Percentiles rank a stretch among this genome's conserved stretches.
These are phyloP conservation scores for Ceratopteris richardii DNA, from an alignment of 75 land plant genomes.

Conservation along the genomic window DNA sequence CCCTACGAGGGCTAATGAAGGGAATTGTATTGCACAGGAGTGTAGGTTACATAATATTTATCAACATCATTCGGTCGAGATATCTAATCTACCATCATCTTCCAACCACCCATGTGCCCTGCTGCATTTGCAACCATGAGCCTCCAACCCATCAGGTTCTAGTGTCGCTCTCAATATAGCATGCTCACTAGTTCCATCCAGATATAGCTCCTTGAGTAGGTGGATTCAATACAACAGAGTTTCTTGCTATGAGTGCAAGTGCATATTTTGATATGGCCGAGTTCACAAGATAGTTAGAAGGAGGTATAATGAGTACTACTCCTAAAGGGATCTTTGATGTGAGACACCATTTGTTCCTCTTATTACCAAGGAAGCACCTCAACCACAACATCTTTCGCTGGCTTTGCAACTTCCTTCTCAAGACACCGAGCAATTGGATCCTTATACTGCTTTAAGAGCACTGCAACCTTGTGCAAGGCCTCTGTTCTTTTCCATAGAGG, in stretches of 20 bases:
- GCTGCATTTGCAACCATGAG: too few relatives aligned
- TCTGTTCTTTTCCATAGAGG: constrained; percentile 96
- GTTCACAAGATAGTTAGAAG: constrained; percentile 92
- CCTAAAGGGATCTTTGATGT: constrained; percentile 93
- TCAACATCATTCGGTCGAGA: too few relatives aligned
- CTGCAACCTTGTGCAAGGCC: constrained; percentile 79
- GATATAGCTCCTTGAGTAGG: constrained; percentile 99
- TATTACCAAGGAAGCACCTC: constrained; percentile 97
- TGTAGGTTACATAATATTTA: too few relatives aligned
- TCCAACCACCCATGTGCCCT: too few relatives aligned
- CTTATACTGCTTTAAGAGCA: constrained; percentile 79
- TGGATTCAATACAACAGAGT: constrained; percentile 86
- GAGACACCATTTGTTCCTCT: constrained; percentile 74
- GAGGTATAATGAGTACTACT: constrained; percentile 76
- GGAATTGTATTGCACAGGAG: too few relatives aligned
- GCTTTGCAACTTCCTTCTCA: constrained; percentile 89
- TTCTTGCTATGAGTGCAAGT: constrained; percentile 84
- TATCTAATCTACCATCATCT: too few relatives aligned
- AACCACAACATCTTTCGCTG: constrained; percentile 76
- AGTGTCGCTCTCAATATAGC: too few relatives aligned
- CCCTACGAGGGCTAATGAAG: too few relatives aligned
- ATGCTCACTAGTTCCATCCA: too few relatives aligned
- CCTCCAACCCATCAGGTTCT: too few relatives aligned
- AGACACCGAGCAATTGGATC: constrained; percentile 69
- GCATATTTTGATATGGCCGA: constrained; percentile 87